Conservation (phyloP, 768 basidiomycete species). For the Fistulinella prunicolor region DNA sequence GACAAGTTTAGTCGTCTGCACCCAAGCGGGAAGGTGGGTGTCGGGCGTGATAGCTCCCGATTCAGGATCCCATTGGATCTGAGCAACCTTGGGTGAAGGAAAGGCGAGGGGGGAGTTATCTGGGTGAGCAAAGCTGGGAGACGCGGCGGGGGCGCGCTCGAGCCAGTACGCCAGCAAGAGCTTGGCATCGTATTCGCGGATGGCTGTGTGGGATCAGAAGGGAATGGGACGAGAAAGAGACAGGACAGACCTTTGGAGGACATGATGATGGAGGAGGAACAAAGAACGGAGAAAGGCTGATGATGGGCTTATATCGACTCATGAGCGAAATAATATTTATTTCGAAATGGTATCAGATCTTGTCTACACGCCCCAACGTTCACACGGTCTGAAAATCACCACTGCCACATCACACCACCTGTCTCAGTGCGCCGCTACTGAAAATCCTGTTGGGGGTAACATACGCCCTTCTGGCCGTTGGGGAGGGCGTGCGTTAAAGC, state of each 20-base stretch:
- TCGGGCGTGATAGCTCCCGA: slow-evolving; percentile 61
- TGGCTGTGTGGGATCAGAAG: slow-evolving; percentile 44
- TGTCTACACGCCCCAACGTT: slow-evolving; percentile 28
- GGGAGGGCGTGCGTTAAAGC: neutral
- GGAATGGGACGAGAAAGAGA: neutral
- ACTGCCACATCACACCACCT: slow-evolving; percentile 26
- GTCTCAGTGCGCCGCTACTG: neutral
- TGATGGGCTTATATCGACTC: slow-evolving; percentile 20
- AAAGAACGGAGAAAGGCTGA: slow-evolving; percentile 1
- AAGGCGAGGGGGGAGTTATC: slow-evolving; percentile 47
- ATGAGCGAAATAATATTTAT: slow-evolving; percentile 16
- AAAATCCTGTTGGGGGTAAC: neutral
- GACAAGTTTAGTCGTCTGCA: slow-evolving; percentile 83
- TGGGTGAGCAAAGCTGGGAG: slow-evolving; percentile 51
- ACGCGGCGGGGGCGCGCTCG: slow-evolving; percentile 79
- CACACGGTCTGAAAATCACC: slow-evolving; percentile 26
- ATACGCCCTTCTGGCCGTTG: neutral
- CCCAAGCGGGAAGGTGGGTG: slow-evolving; percentile 70
- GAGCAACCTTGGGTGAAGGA: slow-evolving; percentile 76
- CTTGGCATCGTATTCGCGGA: slow-evolving; percentile 99
- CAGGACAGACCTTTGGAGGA: slow-evolving; percentile 31
- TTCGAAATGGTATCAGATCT: slow-evolving; percentile 19
- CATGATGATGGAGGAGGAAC: slow-evolving; percentile 22
- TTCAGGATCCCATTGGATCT: slow-evolving; percentile 78
- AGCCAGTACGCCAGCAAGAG: slow-evolving; percentile 98